Base-by-base conservation (phyloP, 2,329 filamentous ascomycete species). In the Cladosporium sp. region DNA sequence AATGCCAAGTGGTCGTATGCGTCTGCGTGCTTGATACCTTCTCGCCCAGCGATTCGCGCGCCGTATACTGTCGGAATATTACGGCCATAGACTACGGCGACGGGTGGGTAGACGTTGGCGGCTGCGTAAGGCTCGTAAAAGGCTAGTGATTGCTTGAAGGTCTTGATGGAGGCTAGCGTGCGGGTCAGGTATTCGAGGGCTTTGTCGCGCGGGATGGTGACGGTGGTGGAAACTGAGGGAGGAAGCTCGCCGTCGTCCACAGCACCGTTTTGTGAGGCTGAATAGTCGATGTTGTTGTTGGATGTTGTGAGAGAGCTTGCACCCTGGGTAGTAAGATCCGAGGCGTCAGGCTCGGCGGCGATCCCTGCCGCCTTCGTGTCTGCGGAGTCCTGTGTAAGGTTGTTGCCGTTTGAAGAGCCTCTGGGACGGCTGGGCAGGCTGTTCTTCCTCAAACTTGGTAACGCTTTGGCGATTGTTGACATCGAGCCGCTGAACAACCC, bases 1-100 rank as follows among this genome's bases (percentile, higher is more conserved):
- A 97, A 97, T 0, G 92, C 86, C 2, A 98, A 83, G 71, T 96
- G 89, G 69, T 96, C 92, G 75, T 96, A 97, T 0, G 88, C 89
- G 76, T 96, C 92, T 0, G 87, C 81, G 67, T 88, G 87, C 59
- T 88, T 85, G 70, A 97, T 97, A 0, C 85, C 88, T 63, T 94
- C 92, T 3, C 85, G 83, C 2, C 87, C 87, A 16, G 85, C 80
- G 0, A 98, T 92, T 53, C 89, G 88, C 0, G 91, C 92, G 0
- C 90, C 92, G 74, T 89, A 92, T 0, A 96, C 91, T 0, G 93
- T 97, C 0, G 93, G 93, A 0, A 90, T 91, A 28, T 88, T 88
- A 76, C 96, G 97, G 65, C 91, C 91, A 78, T 96, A 97, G 10
- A 98, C 86, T 56, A 96, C 85, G 0, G 91, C 88, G 14, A 91